phyloP scores from a whole-genome alignment of 108 stramenopile genomes.

The Aurantiochytrium sp. region DNA sequence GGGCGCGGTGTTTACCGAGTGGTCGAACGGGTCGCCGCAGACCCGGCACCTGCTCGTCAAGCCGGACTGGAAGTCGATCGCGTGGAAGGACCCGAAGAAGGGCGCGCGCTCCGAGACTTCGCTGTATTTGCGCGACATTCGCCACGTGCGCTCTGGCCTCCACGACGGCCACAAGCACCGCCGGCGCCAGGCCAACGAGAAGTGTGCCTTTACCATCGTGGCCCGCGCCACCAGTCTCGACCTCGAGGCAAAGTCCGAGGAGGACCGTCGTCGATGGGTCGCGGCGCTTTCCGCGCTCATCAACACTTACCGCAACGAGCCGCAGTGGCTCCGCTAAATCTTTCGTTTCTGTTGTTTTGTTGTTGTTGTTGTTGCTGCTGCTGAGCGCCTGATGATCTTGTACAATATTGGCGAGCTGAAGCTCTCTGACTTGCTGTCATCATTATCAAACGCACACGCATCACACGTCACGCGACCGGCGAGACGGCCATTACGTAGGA shows the following conservation, averaged over 20 bases:
- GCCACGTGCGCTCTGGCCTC: background rate
- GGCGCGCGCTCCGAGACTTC: conserved; percentile 15
- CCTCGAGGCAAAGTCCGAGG: background rate
- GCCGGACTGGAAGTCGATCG: conserved; percentile 33
- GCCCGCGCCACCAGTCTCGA: conserved; percentile 17
- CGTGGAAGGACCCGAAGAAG: conserved; percentile 35
- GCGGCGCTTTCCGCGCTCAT: conserved; percentile 2
- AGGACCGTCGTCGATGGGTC: conserved; percentile 22
- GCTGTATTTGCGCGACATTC: conserved; percentile 11
- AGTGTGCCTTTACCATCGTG: background rate
- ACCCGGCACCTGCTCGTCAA: conserved; percentile 13
- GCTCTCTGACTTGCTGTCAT: too few species aligned
- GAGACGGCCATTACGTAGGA: too few species aligned
- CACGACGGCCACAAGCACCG: conserved; percentile 32
- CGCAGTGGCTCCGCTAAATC: conserved; percentile 3
- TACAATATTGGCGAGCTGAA: too few species aligned
- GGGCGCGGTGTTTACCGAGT: conserved; percentile 12
- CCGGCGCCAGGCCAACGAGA: background rate
- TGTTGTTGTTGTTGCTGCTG: too few species aligned
- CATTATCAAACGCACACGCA: too few species aligned
- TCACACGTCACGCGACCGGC: too few species aligned
- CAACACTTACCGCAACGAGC: background rate
- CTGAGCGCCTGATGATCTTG: too few species aligned
- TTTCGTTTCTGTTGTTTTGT: too few species aligned
- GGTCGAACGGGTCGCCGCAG: conserved; percentile 22